Evolutionary conservation across 2,329 filamentous ascomycete species (phyloP), one percentile per base, ranked within the genome.

Genomic region (Lanzia echinophila): DNA sequence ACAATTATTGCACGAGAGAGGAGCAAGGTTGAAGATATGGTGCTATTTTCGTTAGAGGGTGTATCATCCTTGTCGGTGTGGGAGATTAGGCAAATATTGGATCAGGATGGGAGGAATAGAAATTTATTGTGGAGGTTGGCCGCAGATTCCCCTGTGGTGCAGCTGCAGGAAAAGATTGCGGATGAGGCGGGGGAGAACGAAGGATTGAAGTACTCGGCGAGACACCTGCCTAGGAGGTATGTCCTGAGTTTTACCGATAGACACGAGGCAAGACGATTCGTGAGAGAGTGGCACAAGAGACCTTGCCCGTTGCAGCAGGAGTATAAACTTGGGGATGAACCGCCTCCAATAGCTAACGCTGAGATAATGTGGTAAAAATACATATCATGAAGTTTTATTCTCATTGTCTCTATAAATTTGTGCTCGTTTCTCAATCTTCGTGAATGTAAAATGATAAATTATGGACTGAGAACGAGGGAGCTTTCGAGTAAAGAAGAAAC

Each of bases 281-380:
- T 74, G 3, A 62, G 70, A 46, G 68, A 73, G 54, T 83, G 79
- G 79, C 76, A 82, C 68, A 66, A 73, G 39, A 70, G 71, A 50
- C 68, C 70, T 22, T 68, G 80, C 59, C 72, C 72, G 20, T 24
- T 51, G 33, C 47, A 46, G 7, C 57, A 55, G 15, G 57, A 55
- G 61, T 65, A 60, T 53, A 67, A 62, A 28, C 48, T 39, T 20
- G 70, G 71, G 51, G 71, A 72, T 54, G 69, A 70, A 50, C 58
- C 67, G 24, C 61, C 67, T 42, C 67, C 70, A 19, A 69, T 74
- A 54, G 71, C 73, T 17, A 71, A 73, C 62, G 69, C 71, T 17
- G 73, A 79, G 62, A 66, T 76, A 53, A 63, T 79, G 50, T 79
- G 76, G 75, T 79, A 67, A 52, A 44, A 44, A 44, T 44, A 11